phyloP scores from a whole-genome alignment of 2,329 filamentous ascomycete genomes.

The Sclerotinia sclerotiorum region DNA sequence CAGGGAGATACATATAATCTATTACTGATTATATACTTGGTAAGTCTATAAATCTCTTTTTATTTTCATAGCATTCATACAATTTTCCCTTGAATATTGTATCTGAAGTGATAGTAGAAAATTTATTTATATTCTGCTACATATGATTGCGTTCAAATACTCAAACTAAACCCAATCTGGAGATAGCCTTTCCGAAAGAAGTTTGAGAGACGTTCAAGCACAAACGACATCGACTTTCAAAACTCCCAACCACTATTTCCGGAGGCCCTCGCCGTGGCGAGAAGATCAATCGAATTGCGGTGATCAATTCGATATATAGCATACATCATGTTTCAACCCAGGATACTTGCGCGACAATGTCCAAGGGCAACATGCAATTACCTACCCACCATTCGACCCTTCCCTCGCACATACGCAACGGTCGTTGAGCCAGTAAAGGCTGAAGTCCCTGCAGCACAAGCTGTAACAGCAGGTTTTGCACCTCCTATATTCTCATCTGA shows the following conservation, averaged over 20 bases:
- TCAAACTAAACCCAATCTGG: slow-evolving; percentile 20
- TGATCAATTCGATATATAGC: slow-evolving; percentile 15
- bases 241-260: slow-evolving; percentile 10
- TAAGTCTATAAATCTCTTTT: not conserved
- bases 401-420: slow-evolving; percentile 54
- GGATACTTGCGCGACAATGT: slow-evolving; percentile 53
- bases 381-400: slow-evolving; percentile 47
- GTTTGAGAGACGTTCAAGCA: slow-evolving; percentile 20
- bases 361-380: slow-evolving; percentile 48
- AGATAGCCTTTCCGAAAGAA: slow-evolving; percentile 15
- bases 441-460: slow-evolving; percentile 42
- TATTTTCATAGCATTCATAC: not conserved
- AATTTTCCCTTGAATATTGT: not conserved
- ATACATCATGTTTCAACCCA: slow-evolving; percentile 62
- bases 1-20: too few species aligned
- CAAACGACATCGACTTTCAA: slow-evolving; percentile 20
- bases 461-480: slow-evolving; percentile 45
- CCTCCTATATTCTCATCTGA: slow-evolving; percentile 46
- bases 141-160: slow-evolving; percentile 1
- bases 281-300: slow-evolving; percentile 24
- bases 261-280: slow-evolving; percentile 22
- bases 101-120: not conserved
- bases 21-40: not conserved
- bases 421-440: slow-evolving; percentile 43
- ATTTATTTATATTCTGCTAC: not conserved